Conservation (phyloP, 2,329 filamentous ascomycete species). For the Ampelomyces quisqualis region DNA sequence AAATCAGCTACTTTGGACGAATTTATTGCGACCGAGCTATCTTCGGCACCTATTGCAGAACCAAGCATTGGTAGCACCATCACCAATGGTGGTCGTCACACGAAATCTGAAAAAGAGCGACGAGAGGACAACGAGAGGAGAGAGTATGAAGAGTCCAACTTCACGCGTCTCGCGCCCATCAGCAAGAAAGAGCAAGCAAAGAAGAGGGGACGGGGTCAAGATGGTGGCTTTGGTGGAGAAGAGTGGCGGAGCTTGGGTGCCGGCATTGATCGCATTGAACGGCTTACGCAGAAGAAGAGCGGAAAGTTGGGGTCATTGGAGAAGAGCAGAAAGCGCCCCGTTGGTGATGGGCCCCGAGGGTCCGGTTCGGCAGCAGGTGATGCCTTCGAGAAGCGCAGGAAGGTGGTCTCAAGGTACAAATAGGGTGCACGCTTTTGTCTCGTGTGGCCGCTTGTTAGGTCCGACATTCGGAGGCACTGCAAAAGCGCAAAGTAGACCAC, state of each 20-base stretch:
- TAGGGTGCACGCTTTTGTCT: not conserved
- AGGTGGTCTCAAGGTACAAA: constrained; percentile 36
- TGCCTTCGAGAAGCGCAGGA: constrained; percentile 58
- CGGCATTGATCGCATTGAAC: constrained; percentile 82
- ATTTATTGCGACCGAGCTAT: constrained; percentile 83
- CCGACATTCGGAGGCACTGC: not conserved
- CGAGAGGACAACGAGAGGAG: constrained; percentile 75
- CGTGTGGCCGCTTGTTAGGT: not conserved
- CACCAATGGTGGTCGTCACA: constrained; percentile 71
- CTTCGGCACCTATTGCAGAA: constrained; percentile 75
- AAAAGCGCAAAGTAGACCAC: too few species aligned
- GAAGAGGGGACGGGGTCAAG: constrained; percentile 51
- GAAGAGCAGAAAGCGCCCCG: constrained; percentile 79
- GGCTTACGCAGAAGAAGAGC: constrained; percentile 70
- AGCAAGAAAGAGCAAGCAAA: constrained; percentile 83
- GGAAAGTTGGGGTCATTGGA: constrained; percentile 62
- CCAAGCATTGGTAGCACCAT: constrained; percentile 93
- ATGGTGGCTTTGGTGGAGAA: constrained; percentile 77
- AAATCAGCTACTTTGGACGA: constrained; percentile 89
- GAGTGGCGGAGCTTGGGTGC: constrained; percentile 87
- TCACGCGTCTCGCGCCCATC: constrained; percentile 79
- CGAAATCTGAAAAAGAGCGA: constrained; percentile 74
- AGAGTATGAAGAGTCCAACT: constrained; percentile 90
- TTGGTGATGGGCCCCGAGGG: constrained; percentile 70
- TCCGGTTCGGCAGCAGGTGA: constrained; percentile 71